Percentiles rank a stretch among this genome's conserved stretches.
phyloP scores from a whole-genome alignment of 2,329 filamentous ascomycete genomes.

The Ceratocystis colombiana region DNA sequence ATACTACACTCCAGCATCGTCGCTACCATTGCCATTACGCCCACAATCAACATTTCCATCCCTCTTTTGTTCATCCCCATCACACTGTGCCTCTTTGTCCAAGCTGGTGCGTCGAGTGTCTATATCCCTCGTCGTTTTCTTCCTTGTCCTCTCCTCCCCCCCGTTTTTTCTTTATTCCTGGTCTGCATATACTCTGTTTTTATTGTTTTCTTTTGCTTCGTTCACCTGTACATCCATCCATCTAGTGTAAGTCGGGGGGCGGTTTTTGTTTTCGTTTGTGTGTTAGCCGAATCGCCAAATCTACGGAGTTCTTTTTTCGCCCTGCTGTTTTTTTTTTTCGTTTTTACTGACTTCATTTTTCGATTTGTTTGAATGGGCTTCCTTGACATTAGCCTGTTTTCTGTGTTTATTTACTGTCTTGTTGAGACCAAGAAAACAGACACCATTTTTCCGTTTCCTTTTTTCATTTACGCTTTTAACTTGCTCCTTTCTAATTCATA shows the following conservation, averaged over 20 bases:
- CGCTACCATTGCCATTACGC: background rate
- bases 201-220: slow-evolving; percentile 13
- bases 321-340: background rate
- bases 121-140: slow-evolving; percentile 5
- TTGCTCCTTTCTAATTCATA: background rate
- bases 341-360: background rate
- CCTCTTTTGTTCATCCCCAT: background rate
- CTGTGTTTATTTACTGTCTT: background rate
- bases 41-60: too few species aligned
- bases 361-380: too few species aligned
- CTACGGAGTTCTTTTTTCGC: slow-evolving; percentile 12
- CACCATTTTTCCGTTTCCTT: background rate
- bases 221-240: slow-evolving; percentile 10
- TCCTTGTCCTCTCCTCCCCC: background rate
- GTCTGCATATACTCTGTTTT: slow-evolving; percentile 10
- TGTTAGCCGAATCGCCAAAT: background rate
- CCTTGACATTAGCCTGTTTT: background rate
- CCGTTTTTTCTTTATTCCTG: slow-evolving; percentile 6
- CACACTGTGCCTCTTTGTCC: background rate
- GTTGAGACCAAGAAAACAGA: background rate
- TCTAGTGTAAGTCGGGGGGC: background rate
- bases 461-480: background rate
- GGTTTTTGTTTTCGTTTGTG: slow-evolving; percentile 3
- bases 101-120: background rate
- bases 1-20: background rate